Evolutionary conservation across 495 filamentous ascomycete species (phyloP), one percentile per base, ranked within the genome.

Genomic region (Hyaloscypha bicolor): DNA sequence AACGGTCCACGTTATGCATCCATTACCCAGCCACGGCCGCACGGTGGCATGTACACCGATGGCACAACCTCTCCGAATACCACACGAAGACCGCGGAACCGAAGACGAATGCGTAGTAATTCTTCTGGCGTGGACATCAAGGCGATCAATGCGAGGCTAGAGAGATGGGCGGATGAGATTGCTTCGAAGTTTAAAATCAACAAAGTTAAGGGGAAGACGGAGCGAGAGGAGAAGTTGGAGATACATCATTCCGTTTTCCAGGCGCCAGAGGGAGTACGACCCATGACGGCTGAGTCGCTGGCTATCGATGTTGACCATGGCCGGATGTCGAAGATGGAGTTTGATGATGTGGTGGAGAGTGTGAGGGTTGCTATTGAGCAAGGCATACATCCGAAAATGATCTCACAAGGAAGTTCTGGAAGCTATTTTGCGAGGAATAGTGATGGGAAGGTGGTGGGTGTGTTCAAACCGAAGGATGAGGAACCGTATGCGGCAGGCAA

Each of bases 381-480:
- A 76, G 94, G 91, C 37, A 87, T 94, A 57, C 96, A 99, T 76
- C 95, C 95, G 29, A 92, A 90, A 63, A 90, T 98, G 86, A 99
- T 99, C 64, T 88, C 94, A 1, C 94, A 99, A 78, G 95, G 95
- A 31, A 97, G 93, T 77, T 97, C 94, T 6, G 95, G 95, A 12
- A 97, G 93, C 76, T 99, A 99, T 80, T 99, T 98, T 83, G 96
- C 95, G 60, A 85, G 93, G 66, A 94, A 97, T 73, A 87, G 82
- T 32, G 89, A 95, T 25, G 95, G 95, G 22, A 97, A 96, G 78
- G 90, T 97, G 16, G 93, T 99, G 19, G 95, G 93, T 30, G 96
- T 99, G 9, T 98, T 99, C 78, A 99, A 99, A 76, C 95, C 95
- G 42, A 99, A 99, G 79, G 95, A 99, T 76, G 95, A 99, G 77